phyloP scores from a whole-genome alignment of 2,329 filamentous ascomycete species.

The Aquanectria penicillioides region DNA sequence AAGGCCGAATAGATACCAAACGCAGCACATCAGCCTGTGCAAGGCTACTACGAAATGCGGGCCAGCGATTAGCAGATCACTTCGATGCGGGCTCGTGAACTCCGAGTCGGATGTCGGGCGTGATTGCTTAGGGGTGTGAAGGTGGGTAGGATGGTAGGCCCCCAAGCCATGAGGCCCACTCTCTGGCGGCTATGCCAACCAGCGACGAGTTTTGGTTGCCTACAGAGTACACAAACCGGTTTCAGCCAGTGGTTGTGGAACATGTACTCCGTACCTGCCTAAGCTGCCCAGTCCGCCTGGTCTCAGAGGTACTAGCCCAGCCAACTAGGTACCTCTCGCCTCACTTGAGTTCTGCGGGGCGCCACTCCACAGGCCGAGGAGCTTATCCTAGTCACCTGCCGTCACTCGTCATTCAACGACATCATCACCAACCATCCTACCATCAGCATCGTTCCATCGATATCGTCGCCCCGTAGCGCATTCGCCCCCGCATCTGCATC shows the following conservation, averaged over 20 bases:
- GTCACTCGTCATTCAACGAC: conserved; percentile 27
- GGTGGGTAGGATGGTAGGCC: conserved; percentile 9
- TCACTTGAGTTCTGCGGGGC: conserved; percentile 37
- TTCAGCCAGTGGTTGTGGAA: conserved; percentile 7
- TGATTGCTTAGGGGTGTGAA: not conserved
- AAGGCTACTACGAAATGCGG: no score
- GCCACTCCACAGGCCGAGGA: conserved; percentile 38
- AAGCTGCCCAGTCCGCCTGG: conserved; percentile 6
- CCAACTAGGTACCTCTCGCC: not conserved
- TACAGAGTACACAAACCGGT: not conserved
- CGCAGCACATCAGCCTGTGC: no score
- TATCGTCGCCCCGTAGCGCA: not conserved
- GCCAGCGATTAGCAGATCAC: no score
- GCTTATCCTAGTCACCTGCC: conserved; percentile 38
- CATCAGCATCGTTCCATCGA: conserved; percentile 12
- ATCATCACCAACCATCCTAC: conserved; percentile 3
- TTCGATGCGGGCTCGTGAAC: no score
- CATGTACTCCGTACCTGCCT: conserved; percentile 19
- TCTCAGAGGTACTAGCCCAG: conserved; percentile 14
- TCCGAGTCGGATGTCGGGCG: not conserved
- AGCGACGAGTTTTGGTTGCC: not conserved
- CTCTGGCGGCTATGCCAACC: conserved; percentile 15
- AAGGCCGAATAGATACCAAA: no score
- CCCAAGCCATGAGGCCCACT: conserved; percentile 22
- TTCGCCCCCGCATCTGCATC: conserved; percentile 28